Evolutionary conservation across 1,284 basidiomycete species (phyloP), one percentile per base, ranked within the genome.

Genomic region (Heliocybe sulcata): DNA sequence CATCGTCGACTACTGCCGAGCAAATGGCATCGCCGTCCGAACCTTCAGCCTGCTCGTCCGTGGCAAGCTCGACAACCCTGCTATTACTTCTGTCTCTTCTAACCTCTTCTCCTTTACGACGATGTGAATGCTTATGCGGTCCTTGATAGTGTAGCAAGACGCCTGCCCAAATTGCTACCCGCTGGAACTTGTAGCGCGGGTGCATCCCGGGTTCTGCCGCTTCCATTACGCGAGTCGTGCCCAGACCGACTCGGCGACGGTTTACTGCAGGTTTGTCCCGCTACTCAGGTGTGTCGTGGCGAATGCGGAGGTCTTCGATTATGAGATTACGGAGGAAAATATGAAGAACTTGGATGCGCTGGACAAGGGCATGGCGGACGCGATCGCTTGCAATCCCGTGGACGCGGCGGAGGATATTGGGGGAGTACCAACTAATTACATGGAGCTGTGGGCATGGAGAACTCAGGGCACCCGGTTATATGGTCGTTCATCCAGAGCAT

Each of bases 131-230:
- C 10, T 54, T 22, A 23, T 19, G 48, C 27, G 29, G 12, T n/a
- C 6, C 29, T 31, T 27, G 16, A 16, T 53, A 85, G 81, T 64
- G 80, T 58, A 64, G 63, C 19, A 74, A 77, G 45, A 79, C 83
- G 54, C 77, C 82, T 12, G 84, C 87, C 1, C 92, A 93, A 63
- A 76, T 94, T 51, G 75, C 94, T 27, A 71, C 94, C 56, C 79
- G 92, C 12, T 94, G 91, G 91, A 90, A 86, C 50, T 70, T 94
- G 48, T 91, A 94, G 66, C 83, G 82, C 64, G 87, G 87, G 84
- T 90, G 33, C 26, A 38, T 35, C 12, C 27, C 29, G n/a, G 38
- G 12, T 53, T n/a, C n/a, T n/a, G n/a, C n/a, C n/a, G n/a, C n/a
- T n/a, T n/a, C n/a, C n/a, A n/a, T n/a, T n/a, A n/a, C n/a, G n/a